Evolutionary conservation across 192 early-diverging fungal species (phyloP), one percentile per base, ranked within the genome.

Genomic region (Kappamyces sp.): DNA sequence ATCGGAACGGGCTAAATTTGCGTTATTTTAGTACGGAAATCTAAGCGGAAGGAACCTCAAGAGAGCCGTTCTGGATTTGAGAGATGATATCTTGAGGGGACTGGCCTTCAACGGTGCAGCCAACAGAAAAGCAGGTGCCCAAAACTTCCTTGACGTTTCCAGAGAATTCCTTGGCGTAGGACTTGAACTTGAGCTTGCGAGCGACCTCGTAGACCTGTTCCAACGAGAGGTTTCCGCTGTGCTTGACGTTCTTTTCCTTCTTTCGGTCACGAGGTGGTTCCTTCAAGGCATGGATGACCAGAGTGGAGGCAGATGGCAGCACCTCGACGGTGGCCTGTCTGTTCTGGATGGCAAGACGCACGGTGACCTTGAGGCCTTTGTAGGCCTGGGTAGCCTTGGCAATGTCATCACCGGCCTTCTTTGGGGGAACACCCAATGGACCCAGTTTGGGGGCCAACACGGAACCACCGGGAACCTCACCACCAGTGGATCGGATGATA

Each of bases 191-290:
- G 90, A 99, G 93, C 71, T 82, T 90, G 68, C 90, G 90, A 66
- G 96, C 96, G 71, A 99, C 84, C 64, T 94, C 93, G 67, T 94
- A 87, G 57, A 99, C 83, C 57, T 92, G 87, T 72, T 96, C 87
- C 39, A 99, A 69, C 54, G 89, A 77, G 69, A 98, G 79, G 87
- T 98, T 98, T 64, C 95, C 95, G 69, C 70, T 81, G 85, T 98
- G 94, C 79, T 93, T 86, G 75, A 98, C 74, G 90, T 99, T 99
- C 90, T 99, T 99, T 77, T 99, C 96, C 91, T 99, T 99, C 89
- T 99, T 99, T 76, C 86, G 81, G 78, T 99, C 96, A 62, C 96
- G 80, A 33, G 86, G 84, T 52, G 94, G 88, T 81, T 99, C 96
- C 86, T 96, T 96, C 46, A 99, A 79, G 64, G 96, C 96, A 70